Evolutionary conservation across 2,329 filamentous ascomycete genomes (phyloP), one percentile per base, ranked within the genome.

Genomic region (Aspergillus luchuensis): DNA sequence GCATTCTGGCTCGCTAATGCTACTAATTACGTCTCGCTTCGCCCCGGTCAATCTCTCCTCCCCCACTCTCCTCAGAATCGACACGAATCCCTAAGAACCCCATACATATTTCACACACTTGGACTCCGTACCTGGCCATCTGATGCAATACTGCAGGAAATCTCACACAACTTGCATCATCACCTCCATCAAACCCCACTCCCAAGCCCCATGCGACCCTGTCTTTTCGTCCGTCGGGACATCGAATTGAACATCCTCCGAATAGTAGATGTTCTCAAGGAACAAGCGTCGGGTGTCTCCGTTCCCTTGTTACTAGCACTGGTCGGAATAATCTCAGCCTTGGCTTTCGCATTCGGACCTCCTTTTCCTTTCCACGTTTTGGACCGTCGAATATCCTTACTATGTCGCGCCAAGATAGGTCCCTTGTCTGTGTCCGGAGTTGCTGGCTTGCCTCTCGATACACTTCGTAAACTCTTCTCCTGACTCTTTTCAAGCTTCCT

Each of bases 181-280:
- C 47, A 41, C 45, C 62, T 60, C 64, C 64, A 66, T 63, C 57
- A 60, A 19, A 45, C 59, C 58, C 62, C 66, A 67, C 65, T 59
- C 33, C 43, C 56, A 21, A 63, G 43, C 28, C 53, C 61, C 45
- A 57, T 38, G 43, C 62, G 61, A 28, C 28, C 53, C 51, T 57
- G 53, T 17, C 58, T 66, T 56, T 59, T 67, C 25, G 62, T 45
- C 52, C 43, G 53, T 17, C 64, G 59, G 15, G 65, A 62, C 60
- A 68, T 65, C n/a, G 66, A 68, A 57, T 63, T 66, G 36, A 68
- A 61, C 47, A 68, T 57, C 15, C 58, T 59, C 21, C 63, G 63
- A n/a, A 68, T 61, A 11, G 57, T 36, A 17, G 63, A 58, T 21
- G 51, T 48, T 50, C 61, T 68, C 17, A 59, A 21, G 17, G 55